Percentiles rank a stretch among this genome's conserved stretches.
These are phyloP conservation scores for Arthrobotrys iridis DNA, from an alignment of 2,329 filamentous ascomycete genomes.

Conservation along the genomic window DNA sequence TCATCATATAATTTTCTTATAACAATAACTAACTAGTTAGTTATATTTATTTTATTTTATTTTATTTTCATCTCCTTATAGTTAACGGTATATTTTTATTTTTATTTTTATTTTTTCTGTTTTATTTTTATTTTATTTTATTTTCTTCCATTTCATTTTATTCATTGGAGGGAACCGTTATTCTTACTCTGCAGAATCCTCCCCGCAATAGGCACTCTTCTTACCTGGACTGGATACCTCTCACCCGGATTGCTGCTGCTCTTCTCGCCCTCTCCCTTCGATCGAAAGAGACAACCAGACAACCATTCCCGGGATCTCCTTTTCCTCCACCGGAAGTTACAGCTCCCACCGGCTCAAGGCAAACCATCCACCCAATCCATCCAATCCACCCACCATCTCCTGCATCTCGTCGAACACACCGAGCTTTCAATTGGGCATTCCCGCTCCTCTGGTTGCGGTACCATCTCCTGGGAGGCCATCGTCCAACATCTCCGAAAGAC, in stretches of 20 bases:
- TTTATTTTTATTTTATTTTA: no score
- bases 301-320: background rate
- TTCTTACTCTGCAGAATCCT: constrained; percentile 10
- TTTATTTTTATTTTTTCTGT: no score
- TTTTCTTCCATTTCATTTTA: no score
- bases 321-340: constrained; percentile 6
- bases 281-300: background rate
- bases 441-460: constrained; percentile 33
- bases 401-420: constrained; percentile 12
- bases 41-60: no score
- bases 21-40: no score
- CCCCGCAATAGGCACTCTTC: constrained; percentile 38
- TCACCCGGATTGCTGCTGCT: constrained; percentile 17
- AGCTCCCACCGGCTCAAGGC: constrained; percentile 3
- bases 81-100: no score
- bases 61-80: no score
- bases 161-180: background rate
- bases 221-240: no score
- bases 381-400: background rate
- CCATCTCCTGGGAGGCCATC: constrained; percentile 28
- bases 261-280: constrained; percentile 5
- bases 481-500: constrained; percentile 42
- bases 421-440: constrained; percentile 50
- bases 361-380: background rate
- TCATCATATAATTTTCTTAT: no score